A percentile compares a stretch with the other conserved stretches of the same genome.
Evolutionary conservation across 306 rosid genomes (phyloP).

Genomic region (Fragaria nilgerrensis): DNA sequence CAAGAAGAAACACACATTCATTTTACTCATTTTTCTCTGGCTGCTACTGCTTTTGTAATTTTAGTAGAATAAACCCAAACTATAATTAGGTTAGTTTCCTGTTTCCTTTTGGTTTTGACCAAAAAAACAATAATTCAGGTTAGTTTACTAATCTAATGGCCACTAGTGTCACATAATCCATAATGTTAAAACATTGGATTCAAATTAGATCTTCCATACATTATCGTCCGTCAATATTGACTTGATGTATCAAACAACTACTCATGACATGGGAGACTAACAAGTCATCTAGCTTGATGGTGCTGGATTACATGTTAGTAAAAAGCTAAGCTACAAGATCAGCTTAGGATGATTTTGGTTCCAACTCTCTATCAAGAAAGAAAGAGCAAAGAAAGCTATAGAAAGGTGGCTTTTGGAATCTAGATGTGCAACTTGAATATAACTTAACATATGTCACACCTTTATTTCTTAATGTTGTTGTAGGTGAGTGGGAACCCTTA

Average conservation of each 20-base stretch:
- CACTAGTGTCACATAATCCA: slow-evolving; percentile 52
- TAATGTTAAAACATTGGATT: slow-evolving; percentile 45
- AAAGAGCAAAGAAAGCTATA: slow-evolving; percentile 18
- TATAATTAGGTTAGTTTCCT: slow-evolving; percentile 12
- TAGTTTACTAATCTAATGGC: slow-evolving; percentile 51
- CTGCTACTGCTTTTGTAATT: slow-evolving; percentile 6
- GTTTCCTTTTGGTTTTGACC: too few relatives aligned
- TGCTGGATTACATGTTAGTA: slow-evolving; percentile 58
- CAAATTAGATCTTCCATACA: slow-evolving; percentile 42
- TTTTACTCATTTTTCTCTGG: neutral
- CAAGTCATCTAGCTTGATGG: slow-evolving; percentile 37
- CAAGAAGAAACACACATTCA: neutral
- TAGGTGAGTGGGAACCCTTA: neutral
- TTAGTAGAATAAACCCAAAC: neutral
- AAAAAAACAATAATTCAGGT: neutral
- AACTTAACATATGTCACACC: slow-evolving; percentile 14
- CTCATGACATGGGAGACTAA: slow-evolving; percentile 67
- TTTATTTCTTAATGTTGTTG: neutral
- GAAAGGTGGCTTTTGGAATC: slow-evolving; percentile 40
- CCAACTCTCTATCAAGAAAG: slow-evolving; percentile 30
- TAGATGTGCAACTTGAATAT: slow-evolving; percentile 15
- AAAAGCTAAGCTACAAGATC: slow-evolving; percentile 68
- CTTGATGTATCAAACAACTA: slow-evolving; percentile 41
- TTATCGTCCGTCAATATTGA: slow-evolving; percentile 59
- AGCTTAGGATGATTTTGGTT: slow-evolving; percentile 52